Evolutionary conservation across 2,329 filamentous ascomycete genomes (phyloP).

Genomic region (Domatiomyces globalis): DNA sequence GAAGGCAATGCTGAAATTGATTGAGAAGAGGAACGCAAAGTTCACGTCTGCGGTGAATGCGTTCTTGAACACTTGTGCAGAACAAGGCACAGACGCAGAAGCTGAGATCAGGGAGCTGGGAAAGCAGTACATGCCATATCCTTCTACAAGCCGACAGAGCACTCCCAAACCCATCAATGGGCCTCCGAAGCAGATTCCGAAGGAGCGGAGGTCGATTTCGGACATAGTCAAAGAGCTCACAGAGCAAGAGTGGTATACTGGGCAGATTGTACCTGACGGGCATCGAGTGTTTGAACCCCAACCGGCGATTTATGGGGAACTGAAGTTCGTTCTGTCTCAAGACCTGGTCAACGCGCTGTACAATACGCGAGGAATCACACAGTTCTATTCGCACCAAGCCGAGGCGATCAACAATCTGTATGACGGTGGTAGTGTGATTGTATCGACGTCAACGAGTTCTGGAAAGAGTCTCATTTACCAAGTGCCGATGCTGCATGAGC

Average conservation of each 20-base stretch:
- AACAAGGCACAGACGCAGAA: slow-evolving; percentile 51
- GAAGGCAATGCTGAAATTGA: slow-evolving; percentile 76
- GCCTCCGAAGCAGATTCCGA: slow-evolving; percentile 59
- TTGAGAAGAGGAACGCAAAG: slow-evolving; percentile 77
- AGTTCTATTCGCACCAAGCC: slow-evolving; percentile 81
- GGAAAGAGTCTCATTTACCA: slow-evolving; percentile 98
- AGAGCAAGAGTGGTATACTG: slow-evolving; percentile 70
- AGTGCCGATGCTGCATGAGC: slow-evolving; percentile 71
- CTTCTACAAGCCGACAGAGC: slow-evolving; percentile 29
- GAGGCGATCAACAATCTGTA: slow-evolving; percentile 83
- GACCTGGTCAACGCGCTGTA: slow-evolving; percentile 90
- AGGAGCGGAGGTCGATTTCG: slow-evolving; percentile 61
- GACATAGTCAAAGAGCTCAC: slow-evolving; percentile 80
- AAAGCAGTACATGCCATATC: slow-evolving; percentile 48
- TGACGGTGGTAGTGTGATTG: slow-evolving; percentile 71
- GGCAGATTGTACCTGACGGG: slow-evolving; percentile 84
- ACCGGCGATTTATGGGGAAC: slow-evolving; percentile 63
- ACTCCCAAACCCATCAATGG: slow-evolving; percentile 31
- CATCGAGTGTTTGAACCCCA: slow-evolving; percentile 84
- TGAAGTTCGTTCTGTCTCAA: slow-evolving; percentile 78
- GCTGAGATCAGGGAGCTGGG: slow-evolving; percentile 47
- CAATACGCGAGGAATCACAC: slow-evolving; percentile 74
- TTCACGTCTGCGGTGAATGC: slow-evolving; percentile 62
- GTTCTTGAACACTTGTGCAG: slow-evolving; percentile 62
- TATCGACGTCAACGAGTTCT: slow-evolving; percentile 88